Conservation (phyloP, 106 monocot species). For the Alisma plantagoaquatica region DNA sequence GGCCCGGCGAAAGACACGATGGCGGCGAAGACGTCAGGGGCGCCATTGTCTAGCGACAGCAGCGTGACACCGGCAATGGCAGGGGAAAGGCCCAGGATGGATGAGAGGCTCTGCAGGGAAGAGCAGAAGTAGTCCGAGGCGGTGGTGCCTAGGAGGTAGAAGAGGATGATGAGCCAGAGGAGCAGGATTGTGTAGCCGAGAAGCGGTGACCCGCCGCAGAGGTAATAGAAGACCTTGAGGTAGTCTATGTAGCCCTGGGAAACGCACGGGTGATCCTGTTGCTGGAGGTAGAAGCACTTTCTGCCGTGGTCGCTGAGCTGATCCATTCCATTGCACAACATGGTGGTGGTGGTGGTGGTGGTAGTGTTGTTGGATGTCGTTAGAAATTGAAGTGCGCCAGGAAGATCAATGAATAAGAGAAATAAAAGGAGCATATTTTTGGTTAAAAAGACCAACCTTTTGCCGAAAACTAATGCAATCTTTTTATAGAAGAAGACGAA, state of each 20-base stretch:
- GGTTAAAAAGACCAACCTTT: too few relatives aligned
- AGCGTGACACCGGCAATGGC: slow-evolving; percentile 76
- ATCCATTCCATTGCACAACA: slow-evolving; percentile 9
- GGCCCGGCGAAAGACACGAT: slow-evolving; percentile 50
- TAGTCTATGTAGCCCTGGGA: slow-evolving; percentile 64
- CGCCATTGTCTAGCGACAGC: slow-evolving; percentile 67
- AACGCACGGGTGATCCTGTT: slow-evolving; percentile 27
- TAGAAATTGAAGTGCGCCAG: too few relatives aligned
- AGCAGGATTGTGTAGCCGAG: slow-evolving; percentile 30
- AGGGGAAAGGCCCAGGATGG: slow-evolving; percentile 39
- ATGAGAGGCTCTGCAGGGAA: slow-evolving; percentile 48
- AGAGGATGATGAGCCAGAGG: slow-evolving; percentile 50
- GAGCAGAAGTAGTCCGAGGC: slow-evolving; percentile 73
- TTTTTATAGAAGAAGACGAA: too few relatives aligned
- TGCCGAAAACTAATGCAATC: too few relatives aligned
- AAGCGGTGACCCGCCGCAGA: slow-evolving; percentile 17
- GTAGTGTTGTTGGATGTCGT: too few relatives aligned
- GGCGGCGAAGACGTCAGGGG: slow-evolving; percentile 64
- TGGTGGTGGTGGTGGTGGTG: background rate
- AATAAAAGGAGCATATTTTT: too few relatives aligned
- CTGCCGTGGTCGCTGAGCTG: slow-evolving; percentile 13
- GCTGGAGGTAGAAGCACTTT: slow-evolving; percentile 37
- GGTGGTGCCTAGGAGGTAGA: slow-evolving; percentile 70
- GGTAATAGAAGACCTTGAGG: slow-evolving; percentile 60
- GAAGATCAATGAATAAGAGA: too few relatives aligned